These are phyloP conservation scores for Neonectria neomacrospora DNA, from an alignment of 2,329 filamentous ascomycete species.

Conservation along the genomic window DNA sequence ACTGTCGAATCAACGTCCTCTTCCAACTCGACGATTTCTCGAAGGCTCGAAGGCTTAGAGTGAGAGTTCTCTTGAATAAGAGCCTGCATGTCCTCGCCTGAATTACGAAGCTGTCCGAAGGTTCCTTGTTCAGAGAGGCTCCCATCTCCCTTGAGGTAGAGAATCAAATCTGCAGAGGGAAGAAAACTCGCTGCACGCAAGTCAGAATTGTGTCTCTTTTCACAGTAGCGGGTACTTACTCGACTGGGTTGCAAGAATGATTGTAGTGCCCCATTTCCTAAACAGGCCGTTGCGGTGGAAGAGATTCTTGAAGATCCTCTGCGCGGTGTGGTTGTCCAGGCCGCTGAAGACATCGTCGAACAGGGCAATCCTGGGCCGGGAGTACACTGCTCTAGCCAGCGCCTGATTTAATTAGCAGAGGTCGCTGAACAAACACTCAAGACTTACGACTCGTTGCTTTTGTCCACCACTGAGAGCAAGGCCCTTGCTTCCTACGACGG, in stretches of 20 bases:
- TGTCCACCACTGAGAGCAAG: slow-evolving; percentile 60
- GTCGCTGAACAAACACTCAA: accelerated
- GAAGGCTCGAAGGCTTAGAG: not conserved
- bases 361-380: slow-evolving; percentile 45
- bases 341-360: slow-evolving; percentile 55
- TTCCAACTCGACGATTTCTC: not conserved
- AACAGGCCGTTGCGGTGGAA: slow-evolving; percentile 45
- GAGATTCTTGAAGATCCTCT: slow-evolving; percentile 45
- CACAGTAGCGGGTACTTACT: slow-evolving; percentile 22
- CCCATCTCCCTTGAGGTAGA: slow-evolving; percentile 33
- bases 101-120: slow-evolving; percentile 32
- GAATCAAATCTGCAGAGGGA: slow-evolving; percentile 36
- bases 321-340: slow-evolving; percentile 50
- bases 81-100: slow-evolving; percentile 25
- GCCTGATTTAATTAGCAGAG: slow-evolving; percentile 34
- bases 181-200: slow-evolving; percentile 46
- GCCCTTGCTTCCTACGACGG: slow-evolving; percentile 57
- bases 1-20: not conserved
- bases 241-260: slow-evolving; percentile 52
- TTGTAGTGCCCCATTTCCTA: slow-evolving; percentile 46
- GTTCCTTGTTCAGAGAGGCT: slow-evolving; percentile 48
- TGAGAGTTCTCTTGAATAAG: not conserved
- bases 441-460: slow-evolving; percentile 53
- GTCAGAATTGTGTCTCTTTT: slow-evolving; percentile 8
- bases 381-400: slow-evolving; percentile 53